A percentile compares a stretch with the other conserved stretches of the same genome.
Evolutionary conservation across 768 basidiomycete genomes (phyloP).

Genomic region (Suillus discolor): DNA sequence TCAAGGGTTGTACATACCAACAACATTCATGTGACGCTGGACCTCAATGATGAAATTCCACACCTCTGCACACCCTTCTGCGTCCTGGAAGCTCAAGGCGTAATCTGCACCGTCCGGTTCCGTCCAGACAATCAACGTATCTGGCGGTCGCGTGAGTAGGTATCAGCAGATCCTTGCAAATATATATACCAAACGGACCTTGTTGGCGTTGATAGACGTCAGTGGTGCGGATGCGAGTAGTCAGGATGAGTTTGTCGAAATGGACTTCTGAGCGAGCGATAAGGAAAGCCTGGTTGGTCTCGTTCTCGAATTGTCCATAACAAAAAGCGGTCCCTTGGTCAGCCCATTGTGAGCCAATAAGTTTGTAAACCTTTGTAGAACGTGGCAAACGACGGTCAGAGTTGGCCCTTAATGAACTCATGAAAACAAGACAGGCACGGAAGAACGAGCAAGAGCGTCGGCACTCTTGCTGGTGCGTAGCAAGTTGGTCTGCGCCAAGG

Average conservation of each 20-base stretch:
- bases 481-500: conserved; percentile 13
- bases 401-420: conserved; percentile 33
- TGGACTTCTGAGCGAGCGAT: conserved; percentile 83
- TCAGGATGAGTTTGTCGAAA: conserved; percentile 71
- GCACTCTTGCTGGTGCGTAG: conserved; percentile 19
- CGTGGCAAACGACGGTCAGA: conserved; percentile 32
- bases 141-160: conserved; percentile 43
- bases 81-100: conserved; percentile 95
- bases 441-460: conserved; percentile 22
- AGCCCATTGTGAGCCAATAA: conserved; percentile 88
- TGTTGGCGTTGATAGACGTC: conserved; percentile 89
- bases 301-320: conserved; percentile 83
- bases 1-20: conserved; percentile 48
- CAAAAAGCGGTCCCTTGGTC: conserved; percentile 98
- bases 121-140: conserved; percentile 99
- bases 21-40: conserved; percentile 75
- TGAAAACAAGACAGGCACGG: conserved; percentile 26
- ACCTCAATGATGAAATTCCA: conserved; percentile 97
- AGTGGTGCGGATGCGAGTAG: conserved; percentile 77
- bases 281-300: conserved; percentile 75
- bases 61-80: conserved; percentile 92
- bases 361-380: conserved; percentile 82
- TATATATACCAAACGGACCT: conserved; percentile 48
- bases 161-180: conserved; percentile 5
- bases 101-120: conserved; percentile 94